Evolutionary conservation across 345 rosid species (phyloP).

Genomic region (Reutealis trisperma): DNA sequence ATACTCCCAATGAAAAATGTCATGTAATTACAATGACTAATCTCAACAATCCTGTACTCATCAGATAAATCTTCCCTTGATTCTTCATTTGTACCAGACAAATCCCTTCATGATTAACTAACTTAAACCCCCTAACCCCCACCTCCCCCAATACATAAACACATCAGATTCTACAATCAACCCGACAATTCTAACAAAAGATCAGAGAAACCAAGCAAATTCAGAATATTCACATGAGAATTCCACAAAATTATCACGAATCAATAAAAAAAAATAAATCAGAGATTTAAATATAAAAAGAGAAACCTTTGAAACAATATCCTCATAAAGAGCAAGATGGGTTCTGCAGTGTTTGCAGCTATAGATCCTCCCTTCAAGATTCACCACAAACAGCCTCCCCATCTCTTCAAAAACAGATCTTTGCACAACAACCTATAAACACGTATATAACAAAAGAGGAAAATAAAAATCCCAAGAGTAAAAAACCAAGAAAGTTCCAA

Average conservation of each 20-base stretch:
- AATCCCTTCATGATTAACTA: not conserved
- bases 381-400: constrained; percentile 91
- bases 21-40: not conserved
- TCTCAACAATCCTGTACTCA: not conserved
- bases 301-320: constrained; percentile 80
- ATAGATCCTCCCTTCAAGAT: constrained; percentile 89
- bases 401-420: constrained; percentile 39
- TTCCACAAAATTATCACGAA: constrained; percentile 15
- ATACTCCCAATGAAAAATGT: not conserved
- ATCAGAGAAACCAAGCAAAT: constrained; percentile 8
- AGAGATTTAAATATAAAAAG: constrained; percentile 13
- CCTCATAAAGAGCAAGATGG: constrained; percentile 75
- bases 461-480: not conserved
- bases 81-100: not conserved
- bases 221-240: constrained; percentile 31
- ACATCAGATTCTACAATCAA: constrained; percentile 14
- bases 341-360: constrained; percentile 94
- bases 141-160: not conserved
- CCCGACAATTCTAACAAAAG: not conserved
- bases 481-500: not conserved
- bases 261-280: constrained; percentile 7
- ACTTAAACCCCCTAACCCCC: not conserved
- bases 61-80: not conserved
- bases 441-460: not conserved
- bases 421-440: not conserved